phyloP scores from a whole-genome alignment of 192 early-diverging fungal genomes.

The Coemansia sp. region DNA sequence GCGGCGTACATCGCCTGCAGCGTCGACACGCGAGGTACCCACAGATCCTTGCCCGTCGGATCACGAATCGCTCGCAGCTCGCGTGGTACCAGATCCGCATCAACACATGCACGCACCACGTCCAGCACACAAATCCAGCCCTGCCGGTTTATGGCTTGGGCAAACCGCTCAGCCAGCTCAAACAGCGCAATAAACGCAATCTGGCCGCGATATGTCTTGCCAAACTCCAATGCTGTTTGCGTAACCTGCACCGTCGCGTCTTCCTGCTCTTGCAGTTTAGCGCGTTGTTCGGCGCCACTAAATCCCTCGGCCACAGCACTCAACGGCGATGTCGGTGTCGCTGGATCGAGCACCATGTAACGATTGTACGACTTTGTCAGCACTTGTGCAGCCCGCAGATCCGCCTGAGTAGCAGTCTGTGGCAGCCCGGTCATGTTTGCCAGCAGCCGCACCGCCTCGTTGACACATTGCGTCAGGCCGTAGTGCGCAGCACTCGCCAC shows the following conservation, averaged over 20 bases:
- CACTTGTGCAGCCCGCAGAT: constrained; percentile 28
- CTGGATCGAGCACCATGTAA: constrained; percentile 26
- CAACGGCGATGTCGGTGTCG: constrained; percentile 35
- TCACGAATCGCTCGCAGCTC: constrained; percentile 16
- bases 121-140: constrained; percentile 71
- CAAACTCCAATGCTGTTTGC: constrained; percentile 78
- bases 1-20: constrained; percentile 38
- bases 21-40: constrained; percentile 43
- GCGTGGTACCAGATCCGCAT: constrained; percentile 33
- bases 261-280: constrained; percentile 42
- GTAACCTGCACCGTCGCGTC: constrained; percentile 51
- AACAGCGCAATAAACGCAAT: constrained; percentile 87
- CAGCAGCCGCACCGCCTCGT: constrained; percentile 73
- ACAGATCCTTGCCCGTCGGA: constrained; percentile 17
- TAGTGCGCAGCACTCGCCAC: constrained; percentile 59
- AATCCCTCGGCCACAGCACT: constrained; percentile 36
- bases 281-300: constrained; percentile 22
- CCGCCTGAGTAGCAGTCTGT: constrained; percentile 6
- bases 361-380: constrained; percentile 32
- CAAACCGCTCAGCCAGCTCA: constrained; percentile 56
- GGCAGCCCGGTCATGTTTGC: constrained; percentile 73
- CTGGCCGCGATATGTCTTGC: constrained; percentile 85
- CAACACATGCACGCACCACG: constrained; percentile 55
- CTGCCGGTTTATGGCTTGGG: constrained; percentile 59
- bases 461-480: constrained; percentile 72